These are phyloP conservation scores for Marchantia paleacea DNA, from an alignment of 225 moss, liverwort and hornwort species.

Conservation along the genomic window DNA sequence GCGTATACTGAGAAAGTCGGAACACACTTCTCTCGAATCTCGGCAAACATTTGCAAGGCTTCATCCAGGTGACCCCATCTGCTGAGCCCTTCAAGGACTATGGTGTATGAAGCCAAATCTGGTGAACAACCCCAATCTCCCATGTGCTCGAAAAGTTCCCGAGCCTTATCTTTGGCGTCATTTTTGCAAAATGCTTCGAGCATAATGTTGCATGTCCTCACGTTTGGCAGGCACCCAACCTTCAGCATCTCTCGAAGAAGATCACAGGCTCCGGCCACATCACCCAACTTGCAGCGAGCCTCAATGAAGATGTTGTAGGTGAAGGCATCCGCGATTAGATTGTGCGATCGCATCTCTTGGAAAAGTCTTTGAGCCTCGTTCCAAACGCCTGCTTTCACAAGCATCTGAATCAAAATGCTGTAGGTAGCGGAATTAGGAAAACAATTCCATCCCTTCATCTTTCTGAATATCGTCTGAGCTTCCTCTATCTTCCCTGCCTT, in stretches of 20 bases:
- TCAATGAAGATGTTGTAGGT: constrained; percentile 24
- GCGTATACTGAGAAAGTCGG: constrained; percentile 24
- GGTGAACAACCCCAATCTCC: constrained; percentile 23
- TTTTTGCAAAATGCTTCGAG: constrained; percentile 26
- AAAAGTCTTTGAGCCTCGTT: constrained; percentile 23
- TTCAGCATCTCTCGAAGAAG: constrained; percentile 25
- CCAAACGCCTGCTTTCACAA: constrained; percentile 22
- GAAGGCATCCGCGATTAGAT: constrained; percentile 6
- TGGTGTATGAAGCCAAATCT: constrained; percentile 22
- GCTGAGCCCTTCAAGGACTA: constrained; percentile 24
- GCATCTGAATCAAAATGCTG: constrained; percentile 20
- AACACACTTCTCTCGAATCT: constrained; percentile 16
- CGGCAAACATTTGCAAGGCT: constrained; percentile 23
- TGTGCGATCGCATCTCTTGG: constrained; percentile 19
- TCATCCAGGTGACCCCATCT: constrained; percentile 24
- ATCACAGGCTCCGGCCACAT: constrained; percentile 26
- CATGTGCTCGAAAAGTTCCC: constrained; percentile 24
- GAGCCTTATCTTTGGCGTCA: constrained; percentile 9
- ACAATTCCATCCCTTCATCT: constrained; percentile 21
- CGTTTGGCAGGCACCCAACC: constrained; percentile 17
- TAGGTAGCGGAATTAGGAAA: constrained; percentile 30
- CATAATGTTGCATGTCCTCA: constrained; percentile 28
- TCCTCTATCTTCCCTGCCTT: constrained; percentile 26
- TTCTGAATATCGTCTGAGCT: constrained; percentile 20
- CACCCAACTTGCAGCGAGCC: constrained; percentile 20